Evolutionary conservation across 805 yeast genomes (phyloP).

Genomic region (Maudiozyma serrabonitensis): DNA sequence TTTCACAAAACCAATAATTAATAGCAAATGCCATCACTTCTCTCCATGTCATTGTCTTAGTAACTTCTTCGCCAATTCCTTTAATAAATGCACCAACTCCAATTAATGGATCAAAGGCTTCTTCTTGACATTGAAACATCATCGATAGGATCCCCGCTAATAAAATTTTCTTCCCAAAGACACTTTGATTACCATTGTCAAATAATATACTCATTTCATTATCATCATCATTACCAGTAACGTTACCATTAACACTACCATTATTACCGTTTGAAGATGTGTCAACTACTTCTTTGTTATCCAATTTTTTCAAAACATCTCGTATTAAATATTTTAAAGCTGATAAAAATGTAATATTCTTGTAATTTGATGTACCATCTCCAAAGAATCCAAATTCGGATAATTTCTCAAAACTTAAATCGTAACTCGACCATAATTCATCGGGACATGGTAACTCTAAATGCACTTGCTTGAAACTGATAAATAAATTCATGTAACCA

Average conservation of each 20-base stretch:
- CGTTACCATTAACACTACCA: too few species aligned
- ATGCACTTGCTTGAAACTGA: constrained; percentile 49
- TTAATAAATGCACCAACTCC: constrained; percentile 5
- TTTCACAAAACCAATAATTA: constrained; percentile 49
- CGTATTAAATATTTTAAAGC: constrained; percentile 51
- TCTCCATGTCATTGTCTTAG: constrained; percentile 49
- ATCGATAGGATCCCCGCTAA: constrained; percentile 59
- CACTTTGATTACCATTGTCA: constrained; percentile 20
- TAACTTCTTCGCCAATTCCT: constrained; percentile 2
- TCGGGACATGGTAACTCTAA: constrained; percentile 57
- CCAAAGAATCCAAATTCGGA: constrained; percentile 20
- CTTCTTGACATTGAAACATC: constrained; percentile 63
- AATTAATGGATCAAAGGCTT: constrained; percentile 33
- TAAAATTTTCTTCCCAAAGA: constrained; percentile 58
- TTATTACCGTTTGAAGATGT: not conserved
- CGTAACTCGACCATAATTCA: constrained; percentile 42
- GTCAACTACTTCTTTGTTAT: not conserved
- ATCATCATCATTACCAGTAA: constrained; percentile 6
- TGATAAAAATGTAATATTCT: constrained; percentile 38
- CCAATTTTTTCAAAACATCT: constrained; percentile 25
- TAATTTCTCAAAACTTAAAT: constrained; percentile 15
- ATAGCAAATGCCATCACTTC: constrained; percentile 59
- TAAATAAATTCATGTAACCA: constrained; percentile 55
- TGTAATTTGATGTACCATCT: constrained; percentile 12
- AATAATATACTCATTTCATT: constrained; percentile 1